Evolutionary conservation across 169 alveolate genomes (phyloP).

Genomic region (Besnoitia besnoiti): DNA sequence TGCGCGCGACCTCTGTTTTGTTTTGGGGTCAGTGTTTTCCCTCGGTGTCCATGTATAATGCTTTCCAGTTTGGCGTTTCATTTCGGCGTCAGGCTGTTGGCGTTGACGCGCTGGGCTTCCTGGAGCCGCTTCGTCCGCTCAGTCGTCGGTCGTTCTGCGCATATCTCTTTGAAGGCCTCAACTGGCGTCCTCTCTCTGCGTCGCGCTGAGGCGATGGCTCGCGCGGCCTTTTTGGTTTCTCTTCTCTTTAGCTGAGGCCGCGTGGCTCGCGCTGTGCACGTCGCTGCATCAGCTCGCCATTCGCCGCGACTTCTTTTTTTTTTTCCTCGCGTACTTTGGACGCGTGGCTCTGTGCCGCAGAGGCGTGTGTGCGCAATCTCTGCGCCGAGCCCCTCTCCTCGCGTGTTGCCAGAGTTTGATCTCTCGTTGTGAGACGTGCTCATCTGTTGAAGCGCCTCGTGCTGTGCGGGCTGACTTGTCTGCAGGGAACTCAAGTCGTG

Average conservation of each 20-base stretch:
- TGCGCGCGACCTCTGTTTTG: background rate
- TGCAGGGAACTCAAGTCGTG: constrained; percentile 22
- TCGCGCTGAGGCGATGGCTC: background rate
- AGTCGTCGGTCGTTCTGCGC: background rate
- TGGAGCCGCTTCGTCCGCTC: background rate
- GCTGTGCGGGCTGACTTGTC: no score
- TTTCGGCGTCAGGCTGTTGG: background rate
- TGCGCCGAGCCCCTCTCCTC: no score
- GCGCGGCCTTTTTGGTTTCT: background rate
- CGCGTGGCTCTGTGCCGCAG: no score
- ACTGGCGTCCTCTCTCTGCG: background rate
- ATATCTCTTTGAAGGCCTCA: background rate
- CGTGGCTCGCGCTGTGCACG: no score
- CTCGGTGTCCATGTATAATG: background rate
- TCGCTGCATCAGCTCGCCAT: no score
- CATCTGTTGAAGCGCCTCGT: background rate
- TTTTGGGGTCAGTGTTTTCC: background rate
- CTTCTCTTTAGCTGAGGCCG: background rate
- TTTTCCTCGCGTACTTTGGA: no score
- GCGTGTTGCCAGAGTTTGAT: no score
- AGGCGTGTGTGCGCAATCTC: no score
- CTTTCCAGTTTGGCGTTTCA: no score
- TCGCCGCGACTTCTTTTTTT: background rate
- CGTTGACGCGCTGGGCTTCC: background rate
- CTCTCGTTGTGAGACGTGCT: no score